Evolutionary conservation across 2,329 filamentous ascomycete species (phyloP).

Genomic region (Clonostachys chloroleuca): DNA sequence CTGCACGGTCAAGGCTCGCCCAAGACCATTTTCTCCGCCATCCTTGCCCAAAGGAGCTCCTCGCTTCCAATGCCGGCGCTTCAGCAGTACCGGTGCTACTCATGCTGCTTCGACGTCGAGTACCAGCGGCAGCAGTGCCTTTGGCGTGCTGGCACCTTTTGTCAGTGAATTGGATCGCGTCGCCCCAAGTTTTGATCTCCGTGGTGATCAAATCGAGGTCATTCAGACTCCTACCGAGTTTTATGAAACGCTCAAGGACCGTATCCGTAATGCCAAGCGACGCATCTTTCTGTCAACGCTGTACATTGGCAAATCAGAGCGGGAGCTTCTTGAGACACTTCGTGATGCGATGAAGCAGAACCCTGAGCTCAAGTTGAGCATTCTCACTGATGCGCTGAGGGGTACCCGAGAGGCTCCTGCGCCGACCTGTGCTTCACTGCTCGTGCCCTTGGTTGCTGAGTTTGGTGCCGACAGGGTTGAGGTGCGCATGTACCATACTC

Average conservation of each 20-base stretch:
- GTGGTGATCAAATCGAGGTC: constrained; percentile 75
- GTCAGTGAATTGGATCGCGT: constrained; percentile 77
- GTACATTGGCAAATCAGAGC: constrained; percentile 91
- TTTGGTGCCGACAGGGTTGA: constrained; percentile 84
- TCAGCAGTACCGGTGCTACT: constrained; percentile 12
- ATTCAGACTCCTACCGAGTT: constrained; percentile 81
- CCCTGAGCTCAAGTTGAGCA: constrained; percentile 73
- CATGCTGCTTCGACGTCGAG: constrained; percentile 20
- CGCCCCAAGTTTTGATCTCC: constrained; percentile 84
- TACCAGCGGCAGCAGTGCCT: constrained; percentile 7
- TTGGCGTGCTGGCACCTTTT: constrained; percentile 47
- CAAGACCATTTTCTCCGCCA: not conserved
- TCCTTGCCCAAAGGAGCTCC: constrained; percentile 12
- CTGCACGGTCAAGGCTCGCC: constrained; percentile 16
- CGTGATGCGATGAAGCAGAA: constrained; percentile 71
- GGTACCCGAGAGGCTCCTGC: constrained; percentile 87
- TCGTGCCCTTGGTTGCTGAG: constrained; percentile 77
- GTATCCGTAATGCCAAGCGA: constrained; percentile 73
- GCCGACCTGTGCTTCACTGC: constrained; percentile 81
- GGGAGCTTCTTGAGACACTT: constrained; percentile 79
- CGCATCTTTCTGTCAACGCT: constrained; percentile 92
- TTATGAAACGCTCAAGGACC: constrained; percentile 83
- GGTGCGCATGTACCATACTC: constrained; percentile 96
- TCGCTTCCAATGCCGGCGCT: constrained; percentile 11
- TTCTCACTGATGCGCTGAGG: constrained; percentile 85